These are phyloP conservation scores for Lentinus brumalis DNA, from an alignment of 768 basidiomycete genomes.

Conservation along the genomic window DNA sequence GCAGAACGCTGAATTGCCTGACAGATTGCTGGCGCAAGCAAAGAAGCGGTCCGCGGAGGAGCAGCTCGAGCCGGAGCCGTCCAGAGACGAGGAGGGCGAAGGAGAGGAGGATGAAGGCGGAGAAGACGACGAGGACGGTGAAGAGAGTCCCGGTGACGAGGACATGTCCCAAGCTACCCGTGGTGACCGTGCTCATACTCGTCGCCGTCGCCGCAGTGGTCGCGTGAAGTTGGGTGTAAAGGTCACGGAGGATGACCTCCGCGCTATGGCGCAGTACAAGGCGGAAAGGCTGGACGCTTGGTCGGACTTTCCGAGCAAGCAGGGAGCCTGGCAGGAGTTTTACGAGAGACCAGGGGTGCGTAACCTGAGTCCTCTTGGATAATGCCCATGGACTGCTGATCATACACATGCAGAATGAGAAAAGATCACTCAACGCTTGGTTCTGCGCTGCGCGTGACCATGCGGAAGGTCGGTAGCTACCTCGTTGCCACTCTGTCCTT, in stretches of 20 bases:
- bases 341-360: background rate
- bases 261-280: constrained; percentile 1
- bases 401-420: background rate
- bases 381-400: background rate
- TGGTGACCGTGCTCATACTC: too few relatives aligned
- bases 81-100: background rate
- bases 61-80: background rate
- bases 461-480: background rate
- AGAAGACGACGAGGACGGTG: background rate
- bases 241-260: background rate
- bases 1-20: background rate
- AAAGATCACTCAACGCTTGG: background rate
- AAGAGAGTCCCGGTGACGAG: background rate
- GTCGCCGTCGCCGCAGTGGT: background rate
- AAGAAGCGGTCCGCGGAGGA: background rate
- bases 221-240: background rate
- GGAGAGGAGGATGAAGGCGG: background rate
- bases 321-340: constrained; percentile 1
- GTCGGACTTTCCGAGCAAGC: background rate
- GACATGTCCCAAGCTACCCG: background rate
- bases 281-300: background rate
- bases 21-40: background rate
- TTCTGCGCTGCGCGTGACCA: background rate
- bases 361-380: background rate
- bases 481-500: background rate